phyloP scores from a whole-genome alignment of 2,329 filamentous ascomycete genomes.

The Pseudocercospora macadamiae region DNA sequence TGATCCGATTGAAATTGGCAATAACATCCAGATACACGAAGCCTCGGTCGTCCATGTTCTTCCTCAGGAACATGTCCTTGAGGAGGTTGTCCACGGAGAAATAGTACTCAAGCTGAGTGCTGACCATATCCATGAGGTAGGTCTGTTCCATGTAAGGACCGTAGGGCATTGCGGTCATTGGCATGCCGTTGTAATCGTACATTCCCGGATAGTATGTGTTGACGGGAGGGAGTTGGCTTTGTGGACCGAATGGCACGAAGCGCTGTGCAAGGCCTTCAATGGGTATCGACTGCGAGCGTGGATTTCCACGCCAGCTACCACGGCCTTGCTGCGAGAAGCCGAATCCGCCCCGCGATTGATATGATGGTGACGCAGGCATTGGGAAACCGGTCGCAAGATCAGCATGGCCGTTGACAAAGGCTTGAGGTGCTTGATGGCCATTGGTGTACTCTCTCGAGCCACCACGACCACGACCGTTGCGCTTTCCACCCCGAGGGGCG shows the following conservation, averaged over 20 bases:
- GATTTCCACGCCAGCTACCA: slow-evolving; percentile 53
- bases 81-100: slow-evolving; percentile 94
- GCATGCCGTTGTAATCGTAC: slow-evolving; percentile 46
- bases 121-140: slow-evolving; percentile 60
- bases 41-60: slow-evolving; percentile 92
- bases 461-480: slow-evolving; percentile 38
- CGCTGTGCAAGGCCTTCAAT: slow-evolving; percentile 54
- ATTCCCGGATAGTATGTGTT: slow-evolving; percentile 57
- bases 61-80: slow-evolving; percentile 87
- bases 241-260: slow-evolving; percentile 36
- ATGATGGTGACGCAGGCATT: slow-evolving; percentile 35
- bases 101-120: slow-evolving; percentile 78
- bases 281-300: slow-evolving; percentile 66
- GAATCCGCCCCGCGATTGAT: slow-evolving; percentile 33
- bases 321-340: slow-evolving; percentile 38
- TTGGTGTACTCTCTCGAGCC: slow-evolving; percentile 37
- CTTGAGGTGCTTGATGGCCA: slow-evolving; percentile 30
- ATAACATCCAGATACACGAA: slow-evolving; percentile 83
- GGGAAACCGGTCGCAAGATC: slow-evolving; percentile 33
- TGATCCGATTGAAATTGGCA: slow-evolving; percentile 83
- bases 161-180: slow-evolving; percentile 56
- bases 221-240: slow-evolving; percentile 44
- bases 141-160: slow-evolving; percentile 62
- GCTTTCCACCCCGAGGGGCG: slow-evolving; percentile 32
- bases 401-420: slow-evolving; percentile 23